Percentiles rank a stretch among this genome's conserved stretches.
phyloP scores from a whole-genome alignment of 805 yeast genomes.

The Teunomyces kruisii region DNA sequence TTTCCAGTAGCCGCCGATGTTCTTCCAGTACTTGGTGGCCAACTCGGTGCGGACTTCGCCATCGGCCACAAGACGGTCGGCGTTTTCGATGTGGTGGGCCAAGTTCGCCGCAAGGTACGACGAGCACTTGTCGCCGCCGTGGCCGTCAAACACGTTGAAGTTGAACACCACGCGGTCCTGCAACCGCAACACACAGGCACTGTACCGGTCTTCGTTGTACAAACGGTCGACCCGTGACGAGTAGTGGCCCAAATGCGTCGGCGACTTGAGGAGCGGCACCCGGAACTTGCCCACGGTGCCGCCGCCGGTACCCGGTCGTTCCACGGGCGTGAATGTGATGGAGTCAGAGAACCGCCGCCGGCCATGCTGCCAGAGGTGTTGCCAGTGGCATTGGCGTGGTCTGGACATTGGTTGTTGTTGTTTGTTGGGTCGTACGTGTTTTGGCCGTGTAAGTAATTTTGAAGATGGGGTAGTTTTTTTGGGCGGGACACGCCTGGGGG shows the following conservation, averaged over 20 bases:
- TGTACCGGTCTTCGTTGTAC: constrained; percentile 79
- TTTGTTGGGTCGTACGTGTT: neutral
- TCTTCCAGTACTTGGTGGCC: constrained; percentile 52
- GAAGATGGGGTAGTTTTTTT: too few relatives aligned
- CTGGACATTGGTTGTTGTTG: neutral
- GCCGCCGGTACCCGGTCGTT: constrained; percentile 14
- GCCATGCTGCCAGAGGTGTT: neutral
- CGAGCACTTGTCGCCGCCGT: constrained; percentile 83
- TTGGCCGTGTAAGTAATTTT: too few relatives aligned
- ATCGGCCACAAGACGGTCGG: constrained; percentile 23
- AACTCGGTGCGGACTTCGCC: constrained; percentile 38
- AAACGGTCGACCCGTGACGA: constrained; percentile 72
- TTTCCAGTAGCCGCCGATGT: constrained; percentile 85
- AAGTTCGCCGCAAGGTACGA: constrained; percentile 56
- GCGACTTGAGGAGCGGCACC: constrained; percentile 62
- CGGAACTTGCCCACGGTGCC: constrained; percentile 34
- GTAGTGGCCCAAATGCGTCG: constrained; percentile 76
- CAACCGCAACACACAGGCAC: constrained; percentile 57
- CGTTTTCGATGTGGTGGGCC: constrained; percentile 50
- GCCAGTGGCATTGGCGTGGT: too few relatives aligned
- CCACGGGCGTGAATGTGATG: constrained; percentile 30
- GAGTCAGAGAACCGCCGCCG: constrained; percentile 15
- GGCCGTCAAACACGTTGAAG: constrained; percentile 88
- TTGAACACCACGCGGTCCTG: constrained; percentile 45
- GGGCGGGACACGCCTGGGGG: too few relatives aligned